phyloP scores from a whole-genome alignment of 2,329 filamentous ascomycete genomes.

The Aspergillus brasiliensis region DNA sequence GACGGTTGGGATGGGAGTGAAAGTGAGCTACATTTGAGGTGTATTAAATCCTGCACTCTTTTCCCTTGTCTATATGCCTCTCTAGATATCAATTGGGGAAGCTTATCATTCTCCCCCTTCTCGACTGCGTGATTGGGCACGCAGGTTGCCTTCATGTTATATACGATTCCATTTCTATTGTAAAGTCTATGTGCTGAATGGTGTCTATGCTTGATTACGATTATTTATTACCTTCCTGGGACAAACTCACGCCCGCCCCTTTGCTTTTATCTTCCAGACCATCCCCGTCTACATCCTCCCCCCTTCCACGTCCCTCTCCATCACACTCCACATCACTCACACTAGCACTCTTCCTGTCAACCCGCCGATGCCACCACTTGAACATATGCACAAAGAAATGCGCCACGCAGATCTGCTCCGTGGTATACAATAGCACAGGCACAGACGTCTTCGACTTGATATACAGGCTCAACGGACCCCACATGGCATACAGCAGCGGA shows the following conservation, averaged over 20 bases:
- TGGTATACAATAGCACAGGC: constrained; percentile 42
- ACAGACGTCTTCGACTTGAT: constrained; percentile 42
- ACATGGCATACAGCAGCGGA: constrained; percentile 69
- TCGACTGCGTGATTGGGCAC: neutral
- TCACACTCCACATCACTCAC: neutral
- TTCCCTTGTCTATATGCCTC: neutral
- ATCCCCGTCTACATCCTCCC: neutral
- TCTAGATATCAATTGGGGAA: neutral
- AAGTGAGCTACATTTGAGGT: constrained; percentile 86
- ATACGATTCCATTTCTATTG: constrained; percentile 14
- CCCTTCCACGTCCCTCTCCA: constrained; percentile 5
- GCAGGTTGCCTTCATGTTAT: neutral
- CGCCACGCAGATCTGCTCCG: constrained; percentile 43
- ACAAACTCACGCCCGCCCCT: constrained; percentile 6
- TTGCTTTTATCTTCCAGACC: constrained; percentile 5
- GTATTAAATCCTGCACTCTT: neutral
- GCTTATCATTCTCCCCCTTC: neutral
- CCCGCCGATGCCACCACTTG: constrained; percentile 31
- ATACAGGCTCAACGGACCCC: constrained; percentile 35
- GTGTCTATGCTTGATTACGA: neutral
- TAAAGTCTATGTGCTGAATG: constrained; percentile 12
- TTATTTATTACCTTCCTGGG: constrained; percentile 5
- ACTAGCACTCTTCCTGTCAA: constrained; percentile 22
- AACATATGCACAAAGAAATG: constrained; percentile 44
- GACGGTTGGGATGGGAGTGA: constrained; percentile 94